Base-by-base conservation (phyloP, 805 yeast genomes). In the Pichia manshurica region DNA sequence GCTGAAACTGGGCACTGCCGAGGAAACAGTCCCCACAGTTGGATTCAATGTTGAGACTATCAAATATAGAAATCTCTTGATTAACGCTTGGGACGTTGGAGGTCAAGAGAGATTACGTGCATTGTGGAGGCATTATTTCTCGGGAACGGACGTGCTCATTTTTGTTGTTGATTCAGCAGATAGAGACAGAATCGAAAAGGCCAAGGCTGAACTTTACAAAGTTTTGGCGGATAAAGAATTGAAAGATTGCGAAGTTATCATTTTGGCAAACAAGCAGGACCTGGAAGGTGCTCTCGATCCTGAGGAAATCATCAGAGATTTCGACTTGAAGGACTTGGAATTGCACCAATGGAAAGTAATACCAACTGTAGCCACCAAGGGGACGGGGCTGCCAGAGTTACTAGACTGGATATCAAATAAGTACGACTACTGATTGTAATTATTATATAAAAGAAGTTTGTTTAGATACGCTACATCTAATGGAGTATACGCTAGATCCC, bases 81-180 rank as follows among this genome's bases (percentile, higher is more conserved):
- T 85, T 54, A 82, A 82, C 54, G 65, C 84, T 19, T 85, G 95
- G 99, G 69, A 82, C 66, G 93, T 93, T 52, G 97, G 97, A 69
- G 97, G 96, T 63, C 97, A 88, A 71, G 95, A 86, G 60, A 74
- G 95, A 65, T 78, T 89, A 56, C 79, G 96, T 62, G 95, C 95
- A 0, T 73, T 90, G 49, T 90, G 98, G 97, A 81, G 96, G 66
- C 96, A 90, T 63, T 90, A 90, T 68, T 88, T 85, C 67, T 86
- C 95, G 12, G 96, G 96, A 34, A 87, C 96, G 4, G 85, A 88
- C 62, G 96, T 96, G 9, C 74, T 90, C 49, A 87, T 90, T 47
- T 90, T 87, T 65, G 97, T 90, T 47, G 84, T 90, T 51, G 98
- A 90, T 67, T 77, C 88, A 5, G 79, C 85, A 7, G 96, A 89